phyloP scores from a whole-genome alignment of 345 rosid genomes.

The Conringia planisiliqua region DNA sequence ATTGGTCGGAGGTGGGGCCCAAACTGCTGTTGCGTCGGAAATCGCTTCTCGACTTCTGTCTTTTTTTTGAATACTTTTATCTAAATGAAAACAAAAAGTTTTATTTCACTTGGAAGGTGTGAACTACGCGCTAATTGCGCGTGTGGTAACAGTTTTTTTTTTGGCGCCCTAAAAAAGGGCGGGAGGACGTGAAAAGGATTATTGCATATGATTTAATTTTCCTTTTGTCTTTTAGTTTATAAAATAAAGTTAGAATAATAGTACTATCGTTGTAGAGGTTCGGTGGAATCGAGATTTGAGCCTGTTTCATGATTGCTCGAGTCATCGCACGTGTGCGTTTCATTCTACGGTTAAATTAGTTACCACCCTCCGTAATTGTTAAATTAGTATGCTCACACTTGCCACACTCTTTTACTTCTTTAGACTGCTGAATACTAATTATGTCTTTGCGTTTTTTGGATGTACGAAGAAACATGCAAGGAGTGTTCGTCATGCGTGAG shows the following conservation, averaged over 20 bases:
- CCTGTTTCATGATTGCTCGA: conserved; percentile 20
- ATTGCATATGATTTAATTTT: background rate
- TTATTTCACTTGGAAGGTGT: background rate
- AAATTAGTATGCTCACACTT: background rate
- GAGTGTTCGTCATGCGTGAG: too few species aligned
- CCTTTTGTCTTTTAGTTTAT: background rate
- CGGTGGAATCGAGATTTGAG: conserved; percentile 12
- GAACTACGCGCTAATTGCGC: background rate
- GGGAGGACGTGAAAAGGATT: conserved; percentile 20
- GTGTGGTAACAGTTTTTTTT: conserved; percentile 2
- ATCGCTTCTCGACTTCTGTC: conserved; percentile 12
- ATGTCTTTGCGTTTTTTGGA: background rate
- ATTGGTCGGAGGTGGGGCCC: conserved; percentile 21
- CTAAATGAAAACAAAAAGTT: background rate
- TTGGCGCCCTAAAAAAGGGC: conserved; percentile 30
- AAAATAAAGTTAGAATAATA: background rate
- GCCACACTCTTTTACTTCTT: background rate
- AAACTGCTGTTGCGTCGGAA: conserved; percentile 3
- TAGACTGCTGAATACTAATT: background rate
- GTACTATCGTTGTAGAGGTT: background rate
- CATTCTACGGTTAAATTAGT: background rate
- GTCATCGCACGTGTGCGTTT: conserved; percentile 20
- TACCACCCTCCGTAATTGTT: background rate
- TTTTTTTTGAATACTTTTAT: background rate
- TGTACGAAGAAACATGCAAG: too few species aligned